Base-by-base conservation (phyloP, 2,329 filamentous ascomycete genomes). In the Hirsutella thompsonii region DNA sequence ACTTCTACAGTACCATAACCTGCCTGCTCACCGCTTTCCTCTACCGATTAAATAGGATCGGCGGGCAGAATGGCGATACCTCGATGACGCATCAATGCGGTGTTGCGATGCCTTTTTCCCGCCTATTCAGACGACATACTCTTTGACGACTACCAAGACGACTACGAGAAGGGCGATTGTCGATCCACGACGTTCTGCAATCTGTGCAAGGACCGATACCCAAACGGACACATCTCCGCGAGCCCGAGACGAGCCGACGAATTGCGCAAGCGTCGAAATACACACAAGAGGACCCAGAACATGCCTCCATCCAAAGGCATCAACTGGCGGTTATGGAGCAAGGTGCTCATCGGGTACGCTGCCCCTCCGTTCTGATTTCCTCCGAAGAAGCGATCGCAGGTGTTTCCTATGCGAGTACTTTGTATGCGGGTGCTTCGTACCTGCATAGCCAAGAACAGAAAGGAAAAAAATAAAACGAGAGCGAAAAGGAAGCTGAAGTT, bases 341-440 rank as follows among this genome's bases (percentile, higher is more conserved):
- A 92, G 66, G 85, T 90, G 74, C 51, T 81, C 5, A 64, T 67
- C 40, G 76, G 70, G 84, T 89, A 68, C 13, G 39, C 20, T n/a
- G n/a, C n/a, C n/a, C n/a, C n/a, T n/a, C n/a, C n/a, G n/a, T n/a
- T n/a, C n/a, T n/a, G n/a, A n/a, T n/a, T n/a, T n/a, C n/a, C n/a
- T n/a, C n/a, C n/a, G n/a, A n/a, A n/a, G n/a, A n/a, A n/a, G n/a
- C n/a, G n/a, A n/a, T n/a, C n/a, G n/a, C n/a, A n/a, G n/a, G n/a
- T n/a, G n/a, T n/a, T n/a, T n/a, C n/a, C n/a, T n/a, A n/a, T n/a
- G n/a, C n/a, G n/a, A n/a, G n/a, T n/a, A n/a, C n/a, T n/a, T n/a
- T n/a, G n/a, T n/a, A n/a, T n/a, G n/a, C n/a, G n/a, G n/a, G n/a
- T n/a, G n/a, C n/a, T n/a, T n/a, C n/a, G n/a, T n/a, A n/a, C n/a